Evolutionary conservation across 495 filamentous ascomycete species (phyloP).

Genomic region (Aspergillus sclerotioniger): DNA sequence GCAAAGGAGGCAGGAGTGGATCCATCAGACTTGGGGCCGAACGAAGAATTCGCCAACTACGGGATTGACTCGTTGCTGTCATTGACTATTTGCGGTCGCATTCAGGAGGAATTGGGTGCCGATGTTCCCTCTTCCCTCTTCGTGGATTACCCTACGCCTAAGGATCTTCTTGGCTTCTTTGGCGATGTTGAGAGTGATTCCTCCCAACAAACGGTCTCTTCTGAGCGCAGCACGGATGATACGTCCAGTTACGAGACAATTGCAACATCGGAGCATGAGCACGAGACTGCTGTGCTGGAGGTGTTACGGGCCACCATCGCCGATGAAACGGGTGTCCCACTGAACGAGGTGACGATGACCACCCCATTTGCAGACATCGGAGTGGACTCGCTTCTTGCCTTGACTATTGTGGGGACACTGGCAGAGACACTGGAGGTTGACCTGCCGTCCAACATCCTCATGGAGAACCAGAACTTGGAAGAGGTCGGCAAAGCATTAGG

Average conservation of each 20-base stretch:
- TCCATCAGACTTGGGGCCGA: constrained; percentile 54
- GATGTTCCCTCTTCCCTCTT: constrained; percentile 51
- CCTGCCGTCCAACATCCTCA: constrained; percentile 48
- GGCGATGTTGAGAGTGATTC: not conserved
- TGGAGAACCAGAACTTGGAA: constrained; percentile 49
- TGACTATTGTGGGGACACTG: constrained; percentile 39
- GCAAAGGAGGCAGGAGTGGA: constrained; percentile 64
- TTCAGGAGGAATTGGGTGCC: constrained; percentile 48
- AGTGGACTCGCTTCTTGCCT: constrained; percentile 48
- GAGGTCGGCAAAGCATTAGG: constrained; percentile 1
- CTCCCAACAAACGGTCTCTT: not conserved
- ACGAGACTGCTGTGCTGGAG: not conserved
- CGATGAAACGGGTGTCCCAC: constrained; percentile 42
- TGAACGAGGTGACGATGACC: constrained; percentile 36
- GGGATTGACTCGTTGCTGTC: constrained; percentile 54
- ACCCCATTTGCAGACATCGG: constrained; percentile 43
- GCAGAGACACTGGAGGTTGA: constrained; percentile 34
- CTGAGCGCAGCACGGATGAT: not conserved
- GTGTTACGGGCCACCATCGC: constrained; percentile 31
- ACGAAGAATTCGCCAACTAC: constrained; percentile 45
- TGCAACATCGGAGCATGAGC: not conserved
- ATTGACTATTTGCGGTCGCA: constrained; percentile 42
- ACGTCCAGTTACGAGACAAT: not conserved
- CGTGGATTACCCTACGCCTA: constrained; percentile 56
- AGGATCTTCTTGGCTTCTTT: constrained; percentile 36